These are phyloP conservation scores for Trichosporon ovoides DNA, from an alignment of 1,284 basidiomycete species.

Conservation along the genomic window DNA sequence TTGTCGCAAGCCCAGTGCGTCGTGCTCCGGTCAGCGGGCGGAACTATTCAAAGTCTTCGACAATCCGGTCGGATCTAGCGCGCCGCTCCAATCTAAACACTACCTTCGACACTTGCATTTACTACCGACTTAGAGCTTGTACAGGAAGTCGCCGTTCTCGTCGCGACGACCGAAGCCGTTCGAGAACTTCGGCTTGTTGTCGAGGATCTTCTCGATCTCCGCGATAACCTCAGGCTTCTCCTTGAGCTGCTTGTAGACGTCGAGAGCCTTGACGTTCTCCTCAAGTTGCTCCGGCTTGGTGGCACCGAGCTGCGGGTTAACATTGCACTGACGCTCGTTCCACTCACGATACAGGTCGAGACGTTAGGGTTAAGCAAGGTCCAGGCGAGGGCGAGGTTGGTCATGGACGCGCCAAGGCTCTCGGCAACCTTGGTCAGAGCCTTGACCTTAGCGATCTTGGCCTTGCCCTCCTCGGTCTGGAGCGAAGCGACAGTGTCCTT, in stretches of 20 bases:
- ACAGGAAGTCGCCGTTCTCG: slow-evolving; percentile 11
- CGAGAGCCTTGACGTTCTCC: slow-evolving; percentile 66
- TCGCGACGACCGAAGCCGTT: slow-evolving; percentile 29
- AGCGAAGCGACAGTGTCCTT: slow-evolving; percentile 52
- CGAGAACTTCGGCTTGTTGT: slow-evolving; percentile 49
- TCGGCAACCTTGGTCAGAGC: slow-evolving; percentile 64
- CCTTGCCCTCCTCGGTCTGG: slow-evolving; percentile 54
- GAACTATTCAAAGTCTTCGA: too few relatives aligned
- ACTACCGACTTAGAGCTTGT: slow-evolving; percentile 1
- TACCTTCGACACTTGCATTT: not conserved
- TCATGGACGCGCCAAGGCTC: slow-evolving; percentile 54
- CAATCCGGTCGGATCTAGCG: too few relatives aligned
- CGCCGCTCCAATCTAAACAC: too few relatives aligned
- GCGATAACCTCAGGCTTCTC: slow-evolving; percentile 55
- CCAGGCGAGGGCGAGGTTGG: slow-evolving; percentile 72
- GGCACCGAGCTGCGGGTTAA: slow-evolving; percentile 37
- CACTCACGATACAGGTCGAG: slow-evolving; percentile 60
- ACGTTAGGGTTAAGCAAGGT: slow-evolving; percentile 63
- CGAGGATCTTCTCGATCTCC: slow-evolving; percentile 63
- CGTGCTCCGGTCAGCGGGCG: too few relatives aligned
- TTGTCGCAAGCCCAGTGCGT: too few relatives aligned
- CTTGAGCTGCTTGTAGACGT: slow-evolving; percentile 64
- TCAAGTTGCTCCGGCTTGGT: slow-evolving; percentile 57
- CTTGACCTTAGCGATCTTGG: slow-evolving; percentile 59
- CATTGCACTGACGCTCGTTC: slow-evolving; percentile 35